phyloP scores from a whole-genome alignment of 1,284 basidiomycete genomes.

The Naganishia liquefaciens region DNA sequence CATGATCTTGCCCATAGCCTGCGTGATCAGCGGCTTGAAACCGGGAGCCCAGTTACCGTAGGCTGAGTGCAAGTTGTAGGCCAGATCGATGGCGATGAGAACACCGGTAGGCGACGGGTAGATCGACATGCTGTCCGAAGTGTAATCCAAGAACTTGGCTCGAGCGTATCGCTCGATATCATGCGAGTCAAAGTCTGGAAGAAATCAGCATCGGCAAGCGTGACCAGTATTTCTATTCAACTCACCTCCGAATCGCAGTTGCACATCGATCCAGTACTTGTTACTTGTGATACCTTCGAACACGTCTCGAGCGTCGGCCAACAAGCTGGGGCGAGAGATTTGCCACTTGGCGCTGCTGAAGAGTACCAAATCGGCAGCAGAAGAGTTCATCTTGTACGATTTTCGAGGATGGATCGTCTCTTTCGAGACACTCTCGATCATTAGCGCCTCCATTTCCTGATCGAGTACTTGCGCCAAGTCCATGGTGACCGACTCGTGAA shows the following conservation, averaged over 20 bases:
- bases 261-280: constrained; percentile 99
- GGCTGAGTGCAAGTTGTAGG: constrained; percentile 98
- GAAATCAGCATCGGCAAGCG: constrained; percentile 56
- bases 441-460: constrained; percentile 95
- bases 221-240: not conserved
- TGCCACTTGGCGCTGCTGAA: constrained; percentile 99
- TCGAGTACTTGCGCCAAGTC: constrained; percentile 86
- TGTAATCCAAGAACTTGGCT: constrained; percentile 83
- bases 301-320: constrained; percentile 94
- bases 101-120: constrained; percentile 98
- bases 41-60: constrained; percentile 99
- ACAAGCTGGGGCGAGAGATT: constrained; percentile 90
- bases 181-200: constrained; percentile 89
- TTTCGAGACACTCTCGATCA: constrained; percentile 99
- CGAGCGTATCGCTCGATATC: constrained; percentile 97
- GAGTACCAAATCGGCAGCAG: constrained; percentile 87
- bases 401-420: constrained; percentile 78
- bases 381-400: constrained; percentile 99
- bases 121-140: constrained; percentile 94
- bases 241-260: constrained; percentile 74
- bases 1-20: constrained; percentile 99
- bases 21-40: constrained; percentile 94
- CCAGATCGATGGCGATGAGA: constrained; percentile 94
- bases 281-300: constrained; percentile 89
- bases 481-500: constrained; percentile 82